phyloP scores from a whole-genome alignment of 73 alveolate genomes.

The Tetrahymena elliotti region DNA sequence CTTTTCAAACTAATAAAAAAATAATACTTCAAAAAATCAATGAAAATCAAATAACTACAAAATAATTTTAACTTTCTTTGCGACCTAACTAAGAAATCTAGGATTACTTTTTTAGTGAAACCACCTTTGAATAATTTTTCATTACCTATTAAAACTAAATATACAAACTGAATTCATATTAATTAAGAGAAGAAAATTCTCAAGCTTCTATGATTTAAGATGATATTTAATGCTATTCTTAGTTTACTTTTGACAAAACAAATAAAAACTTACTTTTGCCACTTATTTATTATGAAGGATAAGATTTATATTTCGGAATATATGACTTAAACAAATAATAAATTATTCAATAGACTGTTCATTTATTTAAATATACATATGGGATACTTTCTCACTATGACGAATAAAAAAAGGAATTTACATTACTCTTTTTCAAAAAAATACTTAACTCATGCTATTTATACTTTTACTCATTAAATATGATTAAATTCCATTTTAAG shows the following conservation, averaged over 20 bases:
- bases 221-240: not conserved
- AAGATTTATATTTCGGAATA: not conserved
- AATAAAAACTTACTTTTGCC: not conserved
- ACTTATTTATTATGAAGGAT: not conserved
- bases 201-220: not conserved
- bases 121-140: not conserved
- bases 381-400: not conserved
- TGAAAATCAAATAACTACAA: not conserved
- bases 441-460: not conserved
- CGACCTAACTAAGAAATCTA: not conserved
- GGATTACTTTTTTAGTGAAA: not conserved
- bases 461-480: not conserved
- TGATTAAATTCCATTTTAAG: not conserved
- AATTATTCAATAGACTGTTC: not conserved
- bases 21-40: not conserved
- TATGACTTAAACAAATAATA: not conserved
- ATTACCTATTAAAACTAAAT: not conserved
- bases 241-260: not conserved
- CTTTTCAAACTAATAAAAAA: not conserved
- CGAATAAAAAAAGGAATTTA: not conserved
- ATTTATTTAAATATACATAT: not conserved
- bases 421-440: not conserved
- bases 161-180: not conserved
- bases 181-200: not conserved
- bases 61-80: not conserved